Evolutionary conservation across 768 basidiomycete genomes (phyloP), one percentile per base, ranked within the genome.

Genomic region (Mrakia gelida): DNA sequence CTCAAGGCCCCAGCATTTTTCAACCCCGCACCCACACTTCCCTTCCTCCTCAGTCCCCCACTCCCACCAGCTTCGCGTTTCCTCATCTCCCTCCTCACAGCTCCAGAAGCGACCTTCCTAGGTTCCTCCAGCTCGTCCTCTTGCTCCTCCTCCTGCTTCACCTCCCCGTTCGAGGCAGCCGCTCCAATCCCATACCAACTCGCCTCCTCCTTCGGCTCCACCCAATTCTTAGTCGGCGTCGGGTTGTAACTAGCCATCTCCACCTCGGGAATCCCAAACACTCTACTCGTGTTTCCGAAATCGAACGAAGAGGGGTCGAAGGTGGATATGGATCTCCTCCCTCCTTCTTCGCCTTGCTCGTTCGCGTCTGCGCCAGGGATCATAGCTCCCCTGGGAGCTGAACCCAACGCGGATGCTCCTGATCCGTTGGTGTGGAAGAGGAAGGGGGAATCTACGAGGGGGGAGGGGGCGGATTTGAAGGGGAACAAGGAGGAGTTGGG

Each of bases 201-300:
- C 41, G 21, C 43, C 10, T 43, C 34, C n/a, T 71, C 68, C 68
- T 28, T 49, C 0, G 3, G 34, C 59, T 52, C 18, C 4, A 13
- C 16, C n/a, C n/a, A n/a, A n/a, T n/a, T n/a, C 18, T 52, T 52
- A 0, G 18, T 23, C 28, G 23, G 10, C 68, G 59, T 41, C n/a
- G n/a, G n/a, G n/a, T n/a, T n/a, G 9, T 16, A 11, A 45, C 18
- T n/a, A 26, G 8, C 6, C 77, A 78, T 78, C 62, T 78, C 77
- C 1, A 78, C 77, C 52, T 78, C 77, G 1, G 77, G 77, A 21
- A 77, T 59, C 7, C 76, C 76, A 59, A 78, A 78, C 28, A 71
- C 71, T 26, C 43, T 67, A 10, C 49, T 34, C 1, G 77, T 28
- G 8, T 28, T 59, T 10, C 59, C 59, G 59, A 59, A 59, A 59